These are phyloP conservation scores for Phoenix roebelenii DNA, from an alignment of 176 grass and related monocot species.

Conservation along the genomic window DNA sequence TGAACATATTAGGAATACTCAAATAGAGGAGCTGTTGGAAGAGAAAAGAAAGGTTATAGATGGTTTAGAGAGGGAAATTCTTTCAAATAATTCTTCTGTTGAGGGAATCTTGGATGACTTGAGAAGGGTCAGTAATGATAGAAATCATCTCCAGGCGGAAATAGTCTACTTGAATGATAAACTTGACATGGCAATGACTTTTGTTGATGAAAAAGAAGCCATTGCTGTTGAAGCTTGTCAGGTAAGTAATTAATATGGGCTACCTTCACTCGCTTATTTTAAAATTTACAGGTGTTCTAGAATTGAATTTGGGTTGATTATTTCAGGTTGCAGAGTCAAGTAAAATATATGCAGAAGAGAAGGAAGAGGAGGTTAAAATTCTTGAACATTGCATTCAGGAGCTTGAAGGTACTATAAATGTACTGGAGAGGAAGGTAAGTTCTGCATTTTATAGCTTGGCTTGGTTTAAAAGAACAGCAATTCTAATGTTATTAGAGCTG, in stretches of 20 bases:
- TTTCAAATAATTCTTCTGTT: slow-evolving; percentile 44
- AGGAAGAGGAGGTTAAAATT: slow-evolving; percentile 81
- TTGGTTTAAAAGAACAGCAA: neutral
- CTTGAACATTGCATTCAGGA: slow-evolving; percentile 71
- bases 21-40: slow-evolving; percentile 40
- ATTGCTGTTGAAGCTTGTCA: slow-evolving; percentile 60
- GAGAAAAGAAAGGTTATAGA: slow-evolving; percentile 59
- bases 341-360: slow-evolving; percentile 68
- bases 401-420: slow-evolving; percentile 79
- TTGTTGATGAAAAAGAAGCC: slow-evolving; percentile 93
- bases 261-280: neutral
- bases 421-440: slow-evolving; percentile 64
- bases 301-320: slow-evolving; percentile 20
- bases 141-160: slow-evolving; percentile 35
- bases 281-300: slow-evolving; percentile 4
- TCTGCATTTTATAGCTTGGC: slow-evolving; percentile 7
- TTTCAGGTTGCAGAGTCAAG: slow-evolving; percentile 57
- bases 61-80: slow-evolving; percentile 56
- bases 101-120: slow-evolving; percentile 36
- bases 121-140: slow-evolving; percentile 36
- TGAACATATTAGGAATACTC: slow-evolving; percentile 34
- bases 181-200: slow-evolving; percentile 67
- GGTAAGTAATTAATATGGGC: slow-evolving; percentile 32
- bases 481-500: no score
- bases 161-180: slow-evolving; percentile 40